phyloP scores from a whole-genome alignment of 1,284 basidiomycete species.

The Pyrrhoderma lamaoense region DNA sequence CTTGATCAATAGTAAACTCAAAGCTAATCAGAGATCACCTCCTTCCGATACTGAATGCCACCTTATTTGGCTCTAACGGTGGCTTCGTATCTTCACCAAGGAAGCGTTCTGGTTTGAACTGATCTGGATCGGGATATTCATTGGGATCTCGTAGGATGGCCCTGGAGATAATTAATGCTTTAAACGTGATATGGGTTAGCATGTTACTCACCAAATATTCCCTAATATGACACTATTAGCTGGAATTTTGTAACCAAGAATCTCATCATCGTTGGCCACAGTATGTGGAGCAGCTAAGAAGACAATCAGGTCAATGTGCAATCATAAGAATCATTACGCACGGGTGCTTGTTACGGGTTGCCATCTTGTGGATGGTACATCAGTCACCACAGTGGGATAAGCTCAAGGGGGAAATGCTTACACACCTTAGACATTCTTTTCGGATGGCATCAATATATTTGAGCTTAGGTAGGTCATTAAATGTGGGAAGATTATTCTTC shows the following conservation, averaged over 20 bases:
- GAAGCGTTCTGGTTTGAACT: constrained; percentile 22
- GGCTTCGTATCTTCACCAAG: constrained; percentile 10
- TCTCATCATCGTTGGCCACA: constrained; percentile 44
- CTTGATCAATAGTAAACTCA: background rate
- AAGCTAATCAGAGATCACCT: background rate
- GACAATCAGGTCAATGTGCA: too few species aligned
- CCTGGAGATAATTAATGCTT: constrained; percentile 6
- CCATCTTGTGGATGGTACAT: too few species aligned
- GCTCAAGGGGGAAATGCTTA: constrained; percentile 20
- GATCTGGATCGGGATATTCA: constrained; percentile 18
- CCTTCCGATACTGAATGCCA: constrained; percentile 12
- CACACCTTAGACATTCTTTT: constrained; percentile 31
- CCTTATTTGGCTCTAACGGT: constrained; percentile 4
- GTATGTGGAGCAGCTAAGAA: constrained; percentile 15
- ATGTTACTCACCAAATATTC: constrained; percentile 19
- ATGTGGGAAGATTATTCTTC: constrained; percentile 19
- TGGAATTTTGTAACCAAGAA: constrained; percentile 27
- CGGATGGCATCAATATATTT: constrained; percentile 23
- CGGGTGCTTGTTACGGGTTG: too few species aligned
- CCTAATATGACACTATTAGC: constrained; percentile 18
- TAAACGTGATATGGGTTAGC: too few species aligned
- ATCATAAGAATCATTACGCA: too few species aligned
- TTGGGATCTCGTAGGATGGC: constrained; percentile 20
- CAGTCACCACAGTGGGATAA: too few species aligned
- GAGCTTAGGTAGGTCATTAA: constrained; percentile 20